Percentiles rank a stretch among this genome's conserved stretches.
Conservation (phyloP, 169 alveolate species). For the Plasmodium billcollinsi region DNA sequence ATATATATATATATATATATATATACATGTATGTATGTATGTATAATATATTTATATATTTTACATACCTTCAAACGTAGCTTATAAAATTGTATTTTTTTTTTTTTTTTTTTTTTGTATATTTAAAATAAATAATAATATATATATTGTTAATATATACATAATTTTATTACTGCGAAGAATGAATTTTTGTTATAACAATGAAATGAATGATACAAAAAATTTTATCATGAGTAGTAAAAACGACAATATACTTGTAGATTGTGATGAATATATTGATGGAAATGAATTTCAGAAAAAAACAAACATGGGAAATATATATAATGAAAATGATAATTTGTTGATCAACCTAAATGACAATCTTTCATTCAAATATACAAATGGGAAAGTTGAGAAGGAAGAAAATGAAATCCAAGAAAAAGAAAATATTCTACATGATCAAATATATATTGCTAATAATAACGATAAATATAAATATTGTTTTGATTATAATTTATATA, state of each 20-base stretch:
- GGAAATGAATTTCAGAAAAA: background rate
- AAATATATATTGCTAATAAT: no score
- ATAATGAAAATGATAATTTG: background rate
- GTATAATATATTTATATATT: no score
- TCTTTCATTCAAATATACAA: background rate
- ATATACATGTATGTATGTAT: no score
- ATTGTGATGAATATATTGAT: background rate
- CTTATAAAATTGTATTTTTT: no score
- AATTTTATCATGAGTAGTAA: background rate
- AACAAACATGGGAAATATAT: background rate
- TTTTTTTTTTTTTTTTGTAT: no score
- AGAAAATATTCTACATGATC: background rate
- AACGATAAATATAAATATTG: no score
- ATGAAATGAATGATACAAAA: constrained; percentile 20
- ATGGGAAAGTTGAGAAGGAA: background rate
- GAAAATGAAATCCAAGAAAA: background rate
- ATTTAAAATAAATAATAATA: no score
- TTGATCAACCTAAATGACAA: background rate
- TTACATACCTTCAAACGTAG: no score
- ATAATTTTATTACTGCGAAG: background rate
- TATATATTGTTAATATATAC: no score
- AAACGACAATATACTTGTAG: background rate
- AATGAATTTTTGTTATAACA: constrained; percentile 47
- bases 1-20: no score
- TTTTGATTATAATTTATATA: no score